A percentile compares a stretch with the other conserved stretches of the same genome.
Evolutionary conservation across 2,329 filamentous ascomycete genomes (phyloP).

Genomic region (Chalara sp.): DNA sequence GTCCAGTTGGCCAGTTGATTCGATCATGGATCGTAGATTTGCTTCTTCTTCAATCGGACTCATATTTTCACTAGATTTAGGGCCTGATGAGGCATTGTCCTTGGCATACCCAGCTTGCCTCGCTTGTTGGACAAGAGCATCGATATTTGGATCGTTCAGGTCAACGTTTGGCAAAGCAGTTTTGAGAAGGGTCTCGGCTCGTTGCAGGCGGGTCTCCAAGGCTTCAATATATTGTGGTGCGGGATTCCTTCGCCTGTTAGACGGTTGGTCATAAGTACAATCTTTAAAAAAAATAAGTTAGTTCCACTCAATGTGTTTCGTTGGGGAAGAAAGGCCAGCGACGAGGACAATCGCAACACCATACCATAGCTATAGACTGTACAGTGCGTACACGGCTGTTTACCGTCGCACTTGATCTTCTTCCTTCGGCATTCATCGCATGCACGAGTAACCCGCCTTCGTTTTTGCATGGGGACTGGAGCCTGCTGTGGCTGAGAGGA

Average conservation of each 20-base stretch:
- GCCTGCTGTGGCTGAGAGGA: conserved; percentile 14
- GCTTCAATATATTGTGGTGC: conserved; percentile 69
- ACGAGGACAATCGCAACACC: conserved; percentile 20
- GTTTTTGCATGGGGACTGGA: conserved; percentile 58
- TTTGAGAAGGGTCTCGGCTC: conserved; percentile 59
- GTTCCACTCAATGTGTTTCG: not conserved
- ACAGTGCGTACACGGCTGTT: conserved; percentile 89
- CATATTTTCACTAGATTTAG: conserved; percentile 3
- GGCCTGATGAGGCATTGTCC: conserved; percentile 1
- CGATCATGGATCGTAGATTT: conserved; percentile 88
- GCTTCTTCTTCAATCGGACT: conserved; percentile 49
- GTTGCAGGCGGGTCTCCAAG: conserved; percentile 60
- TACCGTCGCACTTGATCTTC: conserved; percentile 83
- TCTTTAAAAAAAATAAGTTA: conserved; percentile 36
- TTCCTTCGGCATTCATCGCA: conserved; percentile 80
- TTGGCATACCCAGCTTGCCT: conserved; percentile 31
- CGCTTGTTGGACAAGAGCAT: conserved; percentile 62
- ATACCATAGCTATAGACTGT: conserved; percentile 97
- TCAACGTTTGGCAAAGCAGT: conserved; percentile 59
- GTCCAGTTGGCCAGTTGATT: conserved; percentile 84
- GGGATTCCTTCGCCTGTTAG: conserved; percentile 66
- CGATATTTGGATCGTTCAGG: conserved; percentile 76
- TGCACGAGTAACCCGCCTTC: conserved; percentile 70
- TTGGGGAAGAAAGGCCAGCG: not conserved
- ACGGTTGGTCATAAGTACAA: conserved; percentile 71